Base-by-base conservation (phyloP, 2,329 filamentous ascomycete species). In the Paecilomyces dactylethromorphus region DNA sequence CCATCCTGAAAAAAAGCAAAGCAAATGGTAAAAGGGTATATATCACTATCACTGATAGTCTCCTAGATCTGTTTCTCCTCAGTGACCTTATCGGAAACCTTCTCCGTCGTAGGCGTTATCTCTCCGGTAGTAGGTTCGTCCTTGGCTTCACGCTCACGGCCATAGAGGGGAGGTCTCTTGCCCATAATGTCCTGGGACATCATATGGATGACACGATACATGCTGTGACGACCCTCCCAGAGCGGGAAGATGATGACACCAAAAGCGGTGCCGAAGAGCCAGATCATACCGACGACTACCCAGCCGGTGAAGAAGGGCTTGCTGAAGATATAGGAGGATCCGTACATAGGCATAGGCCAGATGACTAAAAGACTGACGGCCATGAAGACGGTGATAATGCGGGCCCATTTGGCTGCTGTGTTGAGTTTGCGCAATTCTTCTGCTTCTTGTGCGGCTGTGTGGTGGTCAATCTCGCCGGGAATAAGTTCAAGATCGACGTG, bases 261-360 rank as follows among this genome's bases (percentile, higher is more conserved):
- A 58, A 87, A 79, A 1, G 87, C 77, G 2, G 86, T 89, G 66
- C 83, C 85, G 71, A 92, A 91, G 64, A 93, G 82, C 90, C 90
- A 94, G 50, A 92, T 79, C 57, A 94, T 89, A 10, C 87, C 88
- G 8, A 91, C 84, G 1, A 85, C 81, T 11, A 92, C 84, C 89
- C 89, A 93, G 53, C 89, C 89, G 0, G 88, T 90, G 75, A 93
- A 94, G 79, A 94, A 94, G 24, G 81, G 81, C 79, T 90, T 89
- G 72, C 82, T 86, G 76, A 94, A 95, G 57, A 96, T 83, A 70
- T 96, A 96, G 0, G 84, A 84, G 0, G 82, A 82, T 11, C 91
- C 92, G 69, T 94, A 96, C 85, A 96, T 87, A 1, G 92, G 92
- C 83, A 96, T 93, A 0, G 92, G 92, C 91, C 92, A 96, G 15